Evolutionary conservation across 2,329 filamentous ascomycete species (phyloP), one percentile per base, ranked within the genome.

Genomic region (Mycogone perniciosa): DNA sequence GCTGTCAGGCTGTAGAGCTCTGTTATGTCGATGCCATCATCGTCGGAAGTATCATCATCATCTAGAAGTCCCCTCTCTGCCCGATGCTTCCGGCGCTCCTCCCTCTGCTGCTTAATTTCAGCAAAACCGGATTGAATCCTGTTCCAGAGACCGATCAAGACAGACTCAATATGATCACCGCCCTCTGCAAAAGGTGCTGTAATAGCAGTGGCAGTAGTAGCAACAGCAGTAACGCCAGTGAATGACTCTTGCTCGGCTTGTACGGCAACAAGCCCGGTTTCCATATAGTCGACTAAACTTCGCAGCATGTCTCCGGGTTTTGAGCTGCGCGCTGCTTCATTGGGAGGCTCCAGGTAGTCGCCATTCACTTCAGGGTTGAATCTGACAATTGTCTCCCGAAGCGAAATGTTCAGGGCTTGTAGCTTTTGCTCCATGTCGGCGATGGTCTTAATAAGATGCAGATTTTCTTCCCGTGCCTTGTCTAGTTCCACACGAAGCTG

Each of bases 1-100:
- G 85, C 88, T 26, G 79, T 75, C 4, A 96, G 71, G 2, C 85
- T 86, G 69, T 88, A 95, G 1, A 76, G 60, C 58, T 87, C 82
- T 51, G 75, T 75, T 27, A 71, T 62, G 56, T 81, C 75, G 50
- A 76, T 74, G 13, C 76, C 75, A 54, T 86, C 83, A 53, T 84
- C 81, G 27, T 81, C 81, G 2, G 81, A 82, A 53, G 81, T 67
- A 29, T 84, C 81, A 10, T 81, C 77, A 35, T 85, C 82, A 6
- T 78, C 76, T 7, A 72, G 69, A 7, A 80, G 64, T 8, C 80
- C 80, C 59, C 84, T 81, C 11, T 84, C 77, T 34, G 73, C 67
- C 11, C 78, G 75, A 13, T 73, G 69, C 58, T 74, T 72, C 52
- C 73, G 72, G 11, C 78, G 76, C 42, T 81, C 76, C 38, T 76